A percentile compares a stretch with the other conserved stretches of the same genome.
Conservation (phyloP, 2,329 filamentous ascomycete genomes). For the Hortaea werneckii region DNA sequence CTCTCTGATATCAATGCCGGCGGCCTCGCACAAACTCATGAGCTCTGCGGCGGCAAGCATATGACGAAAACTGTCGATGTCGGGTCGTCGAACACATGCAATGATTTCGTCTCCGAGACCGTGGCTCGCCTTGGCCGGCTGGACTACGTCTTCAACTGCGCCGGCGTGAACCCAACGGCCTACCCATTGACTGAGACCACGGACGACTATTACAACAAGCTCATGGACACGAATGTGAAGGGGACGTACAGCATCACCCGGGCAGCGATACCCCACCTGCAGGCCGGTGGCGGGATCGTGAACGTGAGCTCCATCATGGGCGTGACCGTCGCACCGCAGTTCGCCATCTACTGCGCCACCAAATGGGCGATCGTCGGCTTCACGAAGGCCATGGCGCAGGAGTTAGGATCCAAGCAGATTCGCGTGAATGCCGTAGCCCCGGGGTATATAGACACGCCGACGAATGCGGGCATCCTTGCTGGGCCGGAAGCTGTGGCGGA, state of each 20-base stretch:
- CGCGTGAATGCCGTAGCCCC: slow-evolving; percentile 32
- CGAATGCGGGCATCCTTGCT: slow-evolving; percentile 40
- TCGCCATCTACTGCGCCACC: slow-evolving; percentile 32
- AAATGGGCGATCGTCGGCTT: slow-evolving; percentile 37
- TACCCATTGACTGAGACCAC: slow-evolving; percentile 26
- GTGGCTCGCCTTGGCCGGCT: slow-evolving; percentile 20
- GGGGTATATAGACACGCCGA: slow-evolving; percentile 38
- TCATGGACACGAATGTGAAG: slow-evolving; percentile 32
- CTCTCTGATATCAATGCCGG: slow-evolving; percentile 31
- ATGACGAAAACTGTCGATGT: slow-evolving; percentile 20
- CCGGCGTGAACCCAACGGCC: slow-evolving; percentile 27
- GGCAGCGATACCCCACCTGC: slow-evolving; percentile 32
- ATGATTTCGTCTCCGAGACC: slow-evolving; percentile 15
- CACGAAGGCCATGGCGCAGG: slow-evolving; percentile 35
- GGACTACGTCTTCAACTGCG: slow-evolving; percentile 33
- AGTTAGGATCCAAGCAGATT: slow-evolving; percentile 28
- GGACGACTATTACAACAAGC: slow-evolving; percentile 35
- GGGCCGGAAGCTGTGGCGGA: slow-evolving; percentile 35
- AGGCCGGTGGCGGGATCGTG: slow-evolving; percentile 26
- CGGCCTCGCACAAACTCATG: slow-evolving; percentile 19
- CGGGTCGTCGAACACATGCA: slow-evolving; percentile 14
- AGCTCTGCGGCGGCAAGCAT: slow-evolving; percentile 9
- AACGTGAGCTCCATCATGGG: slow-evolving; percentile 35
- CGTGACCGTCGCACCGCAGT: slow-evolving; percentile 25
- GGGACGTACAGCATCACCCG: slow-evolving; percentile 32